Percentiles rank a stretch among this genome's conserved stretches.
Evolutionary conservation across 352 stramenopile species (phyloP).

Genomic region (Phytophthora syringae): DNA sequence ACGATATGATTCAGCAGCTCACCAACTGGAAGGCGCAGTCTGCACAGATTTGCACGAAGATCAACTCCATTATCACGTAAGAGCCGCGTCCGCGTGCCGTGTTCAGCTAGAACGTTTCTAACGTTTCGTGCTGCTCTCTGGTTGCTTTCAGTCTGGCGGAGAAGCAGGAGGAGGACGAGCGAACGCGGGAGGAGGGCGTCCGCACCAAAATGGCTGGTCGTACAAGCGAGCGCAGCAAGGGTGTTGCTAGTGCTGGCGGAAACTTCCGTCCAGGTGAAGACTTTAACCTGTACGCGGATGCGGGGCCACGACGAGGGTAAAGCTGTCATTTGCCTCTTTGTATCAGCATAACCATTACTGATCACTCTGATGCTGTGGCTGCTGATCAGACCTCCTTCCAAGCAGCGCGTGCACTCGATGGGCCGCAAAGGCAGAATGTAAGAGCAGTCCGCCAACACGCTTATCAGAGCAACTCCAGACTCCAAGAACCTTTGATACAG

Average conservation of each 20-base stretch:
- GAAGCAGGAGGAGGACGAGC: conserved; percentile 58
- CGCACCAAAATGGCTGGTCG: conserved; percentile 59
- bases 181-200: conserved; percentile 54
- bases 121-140: conserved; percentile 1
- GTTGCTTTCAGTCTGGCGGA: conserved; percentile 52
- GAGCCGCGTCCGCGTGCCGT: background rate
- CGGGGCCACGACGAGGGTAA: conserved; percentile 58
- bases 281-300: conserved; percentile 49
- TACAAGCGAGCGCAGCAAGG: conserved; percentile 58
- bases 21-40: conserved; percentile 81
- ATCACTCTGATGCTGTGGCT: background rate
- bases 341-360: background rate
- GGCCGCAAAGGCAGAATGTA: conserved; percentile 70
- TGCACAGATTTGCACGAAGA: conserved; percentile 60
- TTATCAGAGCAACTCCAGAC: background rate
- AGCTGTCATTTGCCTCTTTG: background rate
- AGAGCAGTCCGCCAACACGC: conserved; percentile 3
- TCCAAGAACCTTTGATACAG: conserved; percentile 15
- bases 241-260: conserved; percentile 20
- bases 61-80: conserved; percentile 76
- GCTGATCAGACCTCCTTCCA: conserved; percentile 40
- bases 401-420: conserved; percentile 57
- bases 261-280: conserved; percentile 56
- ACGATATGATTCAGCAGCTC: conserved; percentile 90
- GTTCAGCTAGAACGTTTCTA: background rate